phyloP scores from a whole-genome alignment of 129 eudicot genomes.

The Smallanthus sonchifolius region DNA sequence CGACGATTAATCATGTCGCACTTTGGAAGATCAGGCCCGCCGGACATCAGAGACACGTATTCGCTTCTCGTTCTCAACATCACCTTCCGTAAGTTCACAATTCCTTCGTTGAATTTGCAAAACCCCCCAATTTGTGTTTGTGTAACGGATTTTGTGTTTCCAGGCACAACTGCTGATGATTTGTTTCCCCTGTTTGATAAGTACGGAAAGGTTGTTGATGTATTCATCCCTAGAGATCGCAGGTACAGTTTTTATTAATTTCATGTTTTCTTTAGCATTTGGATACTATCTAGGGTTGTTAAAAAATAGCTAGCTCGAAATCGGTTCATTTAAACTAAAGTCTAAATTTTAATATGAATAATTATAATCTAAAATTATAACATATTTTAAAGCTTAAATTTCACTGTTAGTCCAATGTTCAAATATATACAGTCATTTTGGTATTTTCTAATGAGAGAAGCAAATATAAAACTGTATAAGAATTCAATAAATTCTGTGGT shows the following conservation, averaged over 20 bases:
- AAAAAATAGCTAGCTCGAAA: too few species aligned
- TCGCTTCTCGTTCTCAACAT: constrained; percentile 96
- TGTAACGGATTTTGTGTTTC: not conserved
- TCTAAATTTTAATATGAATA: too few species aligned
- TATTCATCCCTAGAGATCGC: constrained; percentile 94
- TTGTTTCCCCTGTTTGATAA: constrained; percentile 85
- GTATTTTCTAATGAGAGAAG: too few species aligned
- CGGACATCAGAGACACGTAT: constrained; percentile 89
- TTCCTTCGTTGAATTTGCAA: not conserved
- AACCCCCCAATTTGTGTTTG: not conserved
- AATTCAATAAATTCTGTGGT: too few species aligned
- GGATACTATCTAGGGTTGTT: too few species aligned
- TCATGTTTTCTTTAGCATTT: too few species aligned
- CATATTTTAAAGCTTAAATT: too few species aligned
- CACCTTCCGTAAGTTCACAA: constrained; percentile 56
- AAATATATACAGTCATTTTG: too few species aligned
- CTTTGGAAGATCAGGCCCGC: constrained; percentile 96
- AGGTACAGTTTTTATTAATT: constrained; percentile 36
- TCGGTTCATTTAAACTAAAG: too few species aligned
- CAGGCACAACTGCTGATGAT: constrained; percentile 95
- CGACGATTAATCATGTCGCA: constrained; percentile 62
- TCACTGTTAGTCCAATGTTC: too few species aligned
- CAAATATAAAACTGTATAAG: too few species aligned
- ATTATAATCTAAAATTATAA: too few species aligned
- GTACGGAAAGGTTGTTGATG: constrained; percentile 96